Conservation (phyloP, 768 basidiomycete species). For the Russula sp. region DNA sequence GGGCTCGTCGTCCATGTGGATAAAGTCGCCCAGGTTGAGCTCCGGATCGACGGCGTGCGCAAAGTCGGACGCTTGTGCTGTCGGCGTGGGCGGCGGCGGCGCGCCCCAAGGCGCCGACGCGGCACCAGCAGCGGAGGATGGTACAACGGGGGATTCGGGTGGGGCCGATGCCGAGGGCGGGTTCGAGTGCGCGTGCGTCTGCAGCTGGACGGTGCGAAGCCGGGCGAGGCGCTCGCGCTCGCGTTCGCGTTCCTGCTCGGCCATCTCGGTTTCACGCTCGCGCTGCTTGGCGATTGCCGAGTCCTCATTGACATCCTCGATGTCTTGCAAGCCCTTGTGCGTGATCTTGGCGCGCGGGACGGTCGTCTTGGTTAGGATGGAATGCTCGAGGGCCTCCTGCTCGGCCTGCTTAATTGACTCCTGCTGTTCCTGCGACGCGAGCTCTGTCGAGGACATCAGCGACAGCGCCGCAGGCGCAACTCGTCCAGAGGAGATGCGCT, state of each 20-base stretch:
- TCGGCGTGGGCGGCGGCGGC: conserved; percentile 49
- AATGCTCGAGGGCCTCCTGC: conserved; percentile 77
- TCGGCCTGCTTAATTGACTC: conserved; percentile 78
- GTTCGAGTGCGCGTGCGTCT: conserved; percentile 29
- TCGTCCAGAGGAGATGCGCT: conserved; percentile 61
- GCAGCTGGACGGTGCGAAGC: conserved; percentile 34
- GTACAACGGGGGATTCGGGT: conserved; percentile 61
- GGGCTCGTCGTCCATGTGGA: conserved; percentile 25
- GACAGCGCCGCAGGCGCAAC: conserved; percentile 71
- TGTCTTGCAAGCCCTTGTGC: conserved; percentile 88
- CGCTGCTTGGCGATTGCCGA: conserved; percentile 23
- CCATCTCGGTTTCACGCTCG: conserved; percentile 56
- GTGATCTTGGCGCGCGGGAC: conserved; percentile 77
- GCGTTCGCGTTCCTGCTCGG: conserved; percentile 55
- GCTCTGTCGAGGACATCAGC: conserved; percentile 80
- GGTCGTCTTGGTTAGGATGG: conserved; percentile 67
- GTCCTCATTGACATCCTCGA: conserved; percentile 66
- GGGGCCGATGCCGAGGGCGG: conserved; percentile 46
- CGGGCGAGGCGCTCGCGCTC: conserved; percentile 66
- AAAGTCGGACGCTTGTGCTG: conserved; percentile 42
- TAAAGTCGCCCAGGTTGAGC: conserved; percentile 24
- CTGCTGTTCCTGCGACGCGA: conserved; percentile 83
- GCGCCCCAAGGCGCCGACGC: conserved; percentile 47
- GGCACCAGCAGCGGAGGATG: conserved; percentile 26
- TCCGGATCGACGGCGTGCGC: conserved; percentile 16